These are phyloP conservation scores for Mycena rebaudengoi DNA, from an alignment of 768 basidiomycete species.

Conservation along the genomic window DNA sequence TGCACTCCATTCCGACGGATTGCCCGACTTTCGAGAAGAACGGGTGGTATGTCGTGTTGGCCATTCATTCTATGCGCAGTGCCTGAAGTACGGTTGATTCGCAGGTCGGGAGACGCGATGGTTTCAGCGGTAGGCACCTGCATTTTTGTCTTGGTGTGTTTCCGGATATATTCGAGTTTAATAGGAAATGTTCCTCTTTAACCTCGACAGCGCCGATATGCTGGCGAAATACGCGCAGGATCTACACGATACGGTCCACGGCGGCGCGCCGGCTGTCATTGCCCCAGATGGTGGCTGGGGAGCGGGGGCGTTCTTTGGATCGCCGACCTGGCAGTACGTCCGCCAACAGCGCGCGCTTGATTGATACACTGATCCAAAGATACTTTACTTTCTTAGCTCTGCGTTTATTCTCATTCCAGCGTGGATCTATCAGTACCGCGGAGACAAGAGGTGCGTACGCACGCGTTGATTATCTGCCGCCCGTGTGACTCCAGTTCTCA, in stretches of 20 bases:
- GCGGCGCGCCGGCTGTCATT: conserved; percentile 38
- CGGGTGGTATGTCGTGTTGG: conserved; percentile 36
- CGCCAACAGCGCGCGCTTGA: no score
- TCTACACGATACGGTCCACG: conserved; percentile 33
- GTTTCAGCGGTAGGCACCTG: conserved; percentile 38
- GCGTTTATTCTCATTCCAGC: conserved; percentile 41
- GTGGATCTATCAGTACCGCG: conserved; percentile 40
- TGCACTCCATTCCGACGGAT: conserved; percentile 35
- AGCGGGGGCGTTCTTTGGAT: no score
- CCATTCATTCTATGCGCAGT: no score
- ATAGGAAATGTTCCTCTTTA: conserved; percentile 41
- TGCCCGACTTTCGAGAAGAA: conserved; percentile 43
- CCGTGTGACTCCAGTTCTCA: no score
- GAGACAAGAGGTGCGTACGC: conserved; percentile 33
- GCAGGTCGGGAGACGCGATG: conserved; percentile 42
- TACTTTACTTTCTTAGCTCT: conserved; percentile 23
- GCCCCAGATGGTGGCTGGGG: conserved; percentile 42
- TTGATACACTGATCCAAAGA: no score
- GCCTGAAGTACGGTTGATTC: no score
- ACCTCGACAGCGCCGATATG: conserved; percentile 36
- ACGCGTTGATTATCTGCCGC: no score
- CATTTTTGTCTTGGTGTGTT: no score
- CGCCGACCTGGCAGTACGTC: conserved; percentile 44
- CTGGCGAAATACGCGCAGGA: conserved; percentile 38
- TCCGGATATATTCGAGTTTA: neutral